Base-by-base conservation (phyloP, 2,329 filamentous ascomycete species). In the Cladosporium halotolerans region DNA sequence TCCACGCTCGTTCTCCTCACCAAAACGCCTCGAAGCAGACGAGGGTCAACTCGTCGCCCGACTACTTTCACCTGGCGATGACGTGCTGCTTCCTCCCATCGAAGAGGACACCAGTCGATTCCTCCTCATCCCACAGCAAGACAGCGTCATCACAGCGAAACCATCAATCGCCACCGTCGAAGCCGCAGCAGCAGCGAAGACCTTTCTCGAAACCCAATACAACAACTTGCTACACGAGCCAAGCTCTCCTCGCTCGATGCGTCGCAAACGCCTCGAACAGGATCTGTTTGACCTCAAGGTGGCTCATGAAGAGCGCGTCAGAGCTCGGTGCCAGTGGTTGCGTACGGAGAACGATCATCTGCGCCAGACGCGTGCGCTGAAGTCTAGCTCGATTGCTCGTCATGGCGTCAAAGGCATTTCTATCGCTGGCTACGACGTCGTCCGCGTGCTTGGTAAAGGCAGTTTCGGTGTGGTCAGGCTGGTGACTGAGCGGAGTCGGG, bases 401-500 rank as follows among this genome's bases (percentile, higher is more conserved):
- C 72, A 74, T 23, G 71, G 68, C 10, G 70, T 74, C 51, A 76
- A 79, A 58, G 75, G 76, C 2, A 74, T 79, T 11, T 76, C 77
- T 41, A 67, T 79, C 18, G 79, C 82, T 8, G 81, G 83, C n/a
- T 96, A 92, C 63, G 86, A 96, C 59, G 77, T 85, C 10, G 72
- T 97, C 31, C 88, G 90, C 60, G 78, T 95, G 14, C 77, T 97
- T 4, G 91, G 93, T 0, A 95, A 93, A 67, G 92, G 93, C 8
- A 96, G 91, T 65, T 99, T 97, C 70, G 92, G 93, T 0, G 85
- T 96, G 19, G 93, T 99, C 13, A 82, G 86, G 43, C 77, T 99
- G 34, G 91, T 97, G 2, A 84, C 83, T 53, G 41, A 63, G 60
- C 43, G 68, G 54, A 65, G 60, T 45, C 63, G 68, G 6, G 51